Evolutionary conservation across 2,329 filamentous ascomycete species (phyloP), one percentile per base, ranked within the genome.

Genomic region (Ophiostoma novo-ulmi): DNA sequence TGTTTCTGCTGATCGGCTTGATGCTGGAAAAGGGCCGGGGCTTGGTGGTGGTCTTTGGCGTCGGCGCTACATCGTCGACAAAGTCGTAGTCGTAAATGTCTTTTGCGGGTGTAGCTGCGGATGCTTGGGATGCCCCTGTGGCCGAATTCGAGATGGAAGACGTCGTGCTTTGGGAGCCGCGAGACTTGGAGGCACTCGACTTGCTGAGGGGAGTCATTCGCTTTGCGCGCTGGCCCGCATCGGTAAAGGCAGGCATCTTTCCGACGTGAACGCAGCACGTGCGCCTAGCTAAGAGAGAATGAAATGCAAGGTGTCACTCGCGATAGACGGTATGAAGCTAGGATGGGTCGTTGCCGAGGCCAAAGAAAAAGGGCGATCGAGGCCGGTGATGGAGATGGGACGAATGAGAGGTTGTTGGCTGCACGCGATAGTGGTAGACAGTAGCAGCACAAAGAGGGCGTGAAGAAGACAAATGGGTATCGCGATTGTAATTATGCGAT

Each of bases 11-110:
- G 13, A 11, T 39, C n/a, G 65, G 68, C 67, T 69, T 63, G 10
- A 41, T 36, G 39, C 36, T 68, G 3, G 71, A 61, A 22, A 70
- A 39, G 8, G 58, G 65, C 39, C 58, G 61, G n/a, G 67, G 69
- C 20, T 70, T 71, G 3, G 68, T 6, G 3, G 48, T 22, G 3
- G 69, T n/a, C 31, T 69, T 73, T 3, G 61, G 48, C 11, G 71
- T 41, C 11, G 71, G 71, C 26, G 70, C 69, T 5, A 35, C 66
- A 35, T 74, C 72, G 67, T 74, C 74, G n/a, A 70, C 69, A 70
- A 74, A 74, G 67, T 74, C 73, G 61, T 71, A 74, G 39, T 74
- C 74, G 66, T 74, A 74, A 1, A 73, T 61, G 26, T 74, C 74
- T 36, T 72, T 74, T 3, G 58, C 72, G 3, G 72, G 70, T 0